phyloP scores from a whole-genome alignment of 495 filamentous ascomycete species.

The Penicillium verhagenii region DNA sequence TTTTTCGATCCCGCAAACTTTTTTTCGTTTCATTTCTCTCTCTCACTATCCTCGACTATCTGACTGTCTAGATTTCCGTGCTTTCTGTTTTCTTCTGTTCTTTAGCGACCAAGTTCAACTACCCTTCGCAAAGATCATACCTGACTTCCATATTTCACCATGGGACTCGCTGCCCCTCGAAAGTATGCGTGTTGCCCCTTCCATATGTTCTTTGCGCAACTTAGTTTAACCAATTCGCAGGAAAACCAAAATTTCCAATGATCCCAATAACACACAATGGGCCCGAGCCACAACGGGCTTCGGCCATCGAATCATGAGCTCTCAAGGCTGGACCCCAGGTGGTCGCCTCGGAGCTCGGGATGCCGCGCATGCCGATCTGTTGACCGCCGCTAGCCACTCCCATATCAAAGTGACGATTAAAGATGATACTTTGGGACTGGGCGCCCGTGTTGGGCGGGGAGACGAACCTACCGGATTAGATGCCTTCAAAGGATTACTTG shows the following conservation, averaged over 20 bases:
- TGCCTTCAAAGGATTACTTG: constrained; percentile 78
- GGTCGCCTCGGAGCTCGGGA: constrained; percentile 72
- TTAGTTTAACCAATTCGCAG: constrained; percentile 41
- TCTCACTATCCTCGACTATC: no score
- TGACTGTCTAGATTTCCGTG: not conserved
- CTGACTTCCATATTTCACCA: constrained; percentile 25
- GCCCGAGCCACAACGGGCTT: constrained; percentile 74
- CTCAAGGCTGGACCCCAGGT: constrained; percentile 89
- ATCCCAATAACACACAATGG: constrained; percentile 95
- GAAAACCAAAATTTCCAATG: constrained; percentile 75
- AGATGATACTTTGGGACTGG: constrained; percentile 86
- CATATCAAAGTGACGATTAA: constrained; percentile 79
- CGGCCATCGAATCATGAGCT: constrained; percentile 80
- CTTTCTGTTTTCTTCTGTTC: not conserved
- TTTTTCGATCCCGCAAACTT: constrained; percentile 3
- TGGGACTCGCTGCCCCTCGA: constrained; percentile 73
- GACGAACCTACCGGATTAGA: constrained; percentile 77
- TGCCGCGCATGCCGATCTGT: constrained; percentile 67
- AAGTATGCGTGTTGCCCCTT: constrained; percentile 50
- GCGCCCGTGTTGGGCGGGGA: constrained; percentile 67
- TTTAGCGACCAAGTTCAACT: not conserved
- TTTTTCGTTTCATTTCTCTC: not conserved
- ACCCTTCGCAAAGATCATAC: not conserved
- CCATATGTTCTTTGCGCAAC: not conserved
- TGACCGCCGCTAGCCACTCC: constrained; percentile 72